Percentiles rank a stretch among this genome's conserved stretches.
Evolutionary conservation across 371 early-diverging fungal species (phyloP).

Genomic region (Apophysomyces sp.): DNA sequence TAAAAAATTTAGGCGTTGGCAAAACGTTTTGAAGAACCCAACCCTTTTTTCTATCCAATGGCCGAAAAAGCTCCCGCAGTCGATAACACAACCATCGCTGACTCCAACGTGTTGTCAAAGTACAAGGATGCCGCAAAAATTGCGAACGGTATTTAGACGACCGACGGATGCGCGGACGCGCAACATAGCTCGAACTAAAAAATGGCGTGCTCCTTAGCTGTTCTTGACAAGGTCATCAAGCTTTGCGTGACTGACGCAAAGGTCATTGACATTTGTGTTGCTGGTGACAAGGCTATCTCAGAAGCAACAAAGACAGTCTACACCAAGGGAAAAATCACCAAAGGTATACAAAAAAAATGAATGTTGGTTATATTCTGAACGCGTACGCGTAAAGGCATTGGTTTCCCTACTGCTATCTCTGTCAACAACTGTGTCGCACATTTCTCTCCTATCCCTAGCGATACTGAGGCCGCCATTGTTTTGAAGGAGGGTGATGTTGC

Average conservation of each 20-base stretch:
- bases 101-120: constrained; percentile 77
- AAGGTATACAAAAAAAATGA: constrained; percentile 48
- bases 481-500: constrained; percentile 86
- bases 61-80: constrained; percentile 26
- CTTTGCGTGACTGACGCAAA: constrained; percentile 73
- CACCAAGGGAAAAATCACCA: constrained; percentile 63
- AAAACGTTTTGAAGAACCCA: not conserved
- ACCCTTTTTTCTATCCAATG: constrained; percentile 5
- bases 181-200: constrained; percentile 4
- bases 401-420: constrained; percentile 86
- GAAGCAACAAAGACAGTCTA: constrained; percentile 58
- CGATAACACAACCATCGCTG: constrained; percentile 41
- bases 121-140: constrained; percentile 88
- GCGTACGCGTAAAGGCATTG: constrained; percentile 60
- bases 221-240: constrained; percentile 68
- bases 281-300: constrained; percentile 79
- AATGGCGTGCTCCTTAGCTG: constrained; percentile 40
- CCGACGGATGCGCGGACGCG: not conserved
- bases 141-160: constrained; percentile 64
- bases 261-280: constrained; percentile 76
- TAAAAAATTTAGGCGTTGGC: not conserved
- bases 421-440: constrained; percentile 87
- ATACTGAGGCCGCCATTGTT: constrained; percentile 53
- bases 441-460: constrained; percentile 75
- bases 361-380: not conserved